phyloP scores from a whole-genome alignment of 306 rosid genomes.

The Vigna trinervia region DNA sequence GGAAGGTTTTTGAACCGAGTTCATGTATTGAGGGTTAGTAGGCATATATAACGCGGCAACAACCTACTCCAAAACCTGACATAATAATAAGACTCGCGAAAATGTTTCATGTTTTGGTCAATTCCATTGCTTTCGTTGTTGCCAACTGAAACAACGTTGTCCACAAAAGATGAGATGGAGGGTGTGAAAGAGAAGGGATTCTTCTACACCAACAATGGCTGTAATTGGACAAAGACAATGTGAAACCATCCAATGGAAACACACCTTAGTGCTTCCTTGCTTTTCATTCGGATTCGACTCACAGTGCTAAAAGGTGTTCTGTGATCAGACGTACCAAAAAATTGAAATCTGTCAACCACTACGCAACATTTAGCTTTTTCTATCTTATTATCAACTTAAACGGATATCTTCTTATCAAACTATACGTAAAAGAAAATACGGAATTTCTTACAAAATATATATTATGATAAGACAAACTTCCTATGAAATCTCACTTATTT shows the following conservation, averaged over 20 bases:
- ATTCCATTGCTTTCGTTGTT: conserved; percentile 7
- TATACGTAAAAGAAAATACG: too few relatives aligned
- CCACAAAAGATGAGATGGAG: background rate
- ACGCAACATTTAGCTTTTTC: background rate
- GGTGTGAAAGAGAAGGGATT: background rate
- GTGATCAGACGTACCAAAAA: background rate
- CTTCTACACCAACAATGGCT: background rate
- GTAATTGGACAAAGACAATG: background rate
- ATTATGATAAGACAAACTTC: too few relatives aligned
- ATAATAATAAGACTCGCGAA: background rate
- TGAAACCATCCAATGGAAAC: background rate
- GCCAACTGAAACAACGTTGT: background rate
- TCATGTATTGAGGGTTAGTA: background rate
- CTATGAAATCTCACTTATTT: too few relatives aligned
- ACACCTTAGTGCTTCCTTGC: background rate
- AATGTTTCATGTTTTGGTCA: background rate
- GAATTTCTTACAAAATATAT: too few relatives aligned
- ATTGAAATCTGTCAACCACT: background rate
- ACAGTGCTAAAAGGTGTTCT: background rate
- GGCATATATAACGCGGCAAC: background rate
- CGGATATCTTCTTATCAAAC: too few relatives aligned
- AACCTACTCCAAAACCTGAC: background rate
- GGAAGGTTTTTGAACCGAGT: too few relatives aligned
- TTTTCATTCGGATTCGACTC: background rate
- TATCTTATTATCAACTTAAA: too few relatives aligned